A percentile compares a stretch with the other conserved stretches of the same genome.
phyloP scores from a whole-genome alignment of 1,284 basidiomycete genomes.

The Megacollybia platyphylla region DNA sequence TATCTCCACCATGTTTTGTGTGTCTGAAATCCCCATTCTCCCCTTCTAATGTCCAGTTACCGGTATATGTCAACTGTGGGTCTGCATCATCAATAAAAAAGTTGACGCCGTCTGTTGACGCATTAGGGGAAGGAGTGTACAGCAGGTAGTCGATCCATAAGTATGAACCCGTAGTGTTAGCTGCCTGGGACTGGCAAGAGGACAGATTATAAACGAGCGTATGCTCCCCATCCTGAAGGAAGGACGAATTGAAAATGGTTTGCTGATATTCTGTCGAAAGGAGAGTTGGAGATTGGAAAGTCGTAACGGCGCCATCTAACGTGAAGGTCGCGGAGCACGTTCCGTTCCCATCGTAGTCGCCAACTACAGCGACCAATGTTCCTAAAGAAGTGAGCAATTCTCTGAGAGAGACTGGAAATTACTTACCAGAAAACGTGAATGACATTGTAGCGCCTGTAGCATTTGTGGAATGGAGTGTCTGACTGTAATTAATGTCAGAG shows the following conservation, averaged over 20 bases:
- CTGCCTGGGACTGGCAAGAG: conserved; percentile 7
- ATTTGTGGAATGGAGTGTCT: conserved; percentile 10
- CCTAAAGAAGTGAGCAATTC: conserved; percentile 5
- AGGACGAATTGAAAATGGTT: conserved; percentile 9
- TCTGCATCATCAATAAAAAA: conserved; percentile 13
- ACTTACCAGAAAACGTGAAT: conserved; percentile 12
- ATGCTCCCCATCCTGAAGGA: conserved; percentile 11
- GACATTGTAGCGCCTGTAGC: conserved; percentile 10
- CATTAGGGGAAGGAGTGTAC: conserved; percentile 10
- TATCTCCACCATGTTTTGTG: conserved; percentile 9
- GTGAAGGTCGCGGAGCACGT: conserved; percentile 11
- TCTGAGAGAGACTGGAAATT: background rate
- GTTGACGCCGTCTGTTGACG: conserved; percentile 7
- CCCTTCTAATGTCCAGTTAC: conserved; percentile 8
- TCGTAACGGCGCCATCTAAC: conserved; percentile 10
- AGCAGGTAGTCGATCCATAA: conserved; percentile 14
- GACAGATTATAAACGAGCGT: conserved; percentile 12
- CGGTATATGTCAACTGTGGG: conserved; percentile 9
- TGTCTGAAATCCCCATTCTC: conserved; percentile 10
- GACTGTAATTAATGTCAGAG: conserved; percentile 9
- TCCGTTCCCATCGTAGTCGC: conserved; percentile 9
- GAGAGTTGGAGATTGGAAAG: conserved; percentile 9
- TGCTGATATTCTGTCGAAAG: conserved; percentile 9
- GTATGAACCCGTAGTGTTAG: conserved; percentile 4
- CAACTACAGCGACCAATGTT: conserved; percentile 10